phyloP scores from a whole-genome alignment of 2,329 filamentous ascomycete genomes.

The Knoxdaviesia proteae region DNA sequence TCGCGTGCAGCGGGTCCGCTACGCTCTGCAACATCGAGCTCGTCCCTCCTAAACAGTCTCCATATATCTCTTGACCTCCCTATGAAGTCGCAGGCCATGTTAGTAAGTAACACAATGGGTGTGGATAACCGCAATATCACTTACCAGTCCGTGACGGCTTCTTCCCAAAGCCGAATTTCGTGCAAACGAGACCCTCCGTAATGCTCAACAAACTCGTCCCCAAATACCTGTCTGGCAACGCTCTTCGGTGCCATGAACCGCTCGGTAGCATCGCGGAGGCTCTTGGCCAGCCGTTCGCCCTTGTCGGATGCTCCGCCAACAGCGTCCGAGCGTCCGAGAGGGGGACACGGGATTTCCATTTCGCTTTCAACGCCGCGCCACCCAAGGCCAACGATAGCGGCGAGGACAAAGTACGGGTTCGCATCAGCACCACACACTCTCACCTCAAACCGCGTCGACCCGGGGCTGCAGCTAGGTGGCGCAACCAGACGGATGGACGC shows the following conservation, averaged over 20 bases:
- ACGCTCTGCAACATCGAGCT: too few relatives aligned
- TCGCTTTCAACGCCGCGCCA: constrained; percentile 89
- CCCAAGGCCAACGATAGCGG: constrained; percentile 69
- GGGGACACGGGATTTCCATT: constrained; percentile 60
- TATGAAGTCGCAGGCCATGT: constrained; percentile 11
- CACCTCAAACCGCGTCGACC: constrained; percentile 80
- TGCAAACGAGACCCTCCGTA: constrained; percentile 84
- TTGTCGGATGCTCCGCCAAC: constrained; percentile 52
- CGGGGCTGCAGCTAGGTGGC: constrained; percentile 65
- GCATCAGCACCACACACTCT: constrained; percentile 87
- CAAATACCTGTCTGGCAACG: constrained; percentile 82
- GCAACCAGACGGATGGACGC: constrained; percentile 80
- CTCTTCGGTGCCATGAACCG: constrained; percentile 60
- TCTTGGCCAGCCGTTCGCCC: constrained; percentile 65
- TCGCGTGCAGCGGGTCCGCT: too few relatives aligned
- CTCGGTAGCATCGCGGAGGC: constrained; percentile 62
- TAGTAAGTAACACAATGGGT: constrained; percentile 5
- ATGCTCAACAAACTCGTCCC: constrained; percentile 89
- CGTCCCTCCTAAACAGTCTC: constrained; percentile 38
- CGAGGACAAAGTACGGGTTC: constrained; percentile 72
- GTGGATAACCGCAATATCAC: constrained; percentile 14
- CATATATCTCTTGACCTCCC: constrained; percentile 61
- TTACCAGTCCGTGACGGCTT: constrained; percentile 92
- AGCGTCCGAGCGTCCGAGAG: constrained; percentile 67
- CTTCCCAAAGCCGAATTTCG: constrained; percentile 78